Conservation (phyloP, 2,329 filamentous ascomycete genomes). For the Mariannaea sp. region DNA sequence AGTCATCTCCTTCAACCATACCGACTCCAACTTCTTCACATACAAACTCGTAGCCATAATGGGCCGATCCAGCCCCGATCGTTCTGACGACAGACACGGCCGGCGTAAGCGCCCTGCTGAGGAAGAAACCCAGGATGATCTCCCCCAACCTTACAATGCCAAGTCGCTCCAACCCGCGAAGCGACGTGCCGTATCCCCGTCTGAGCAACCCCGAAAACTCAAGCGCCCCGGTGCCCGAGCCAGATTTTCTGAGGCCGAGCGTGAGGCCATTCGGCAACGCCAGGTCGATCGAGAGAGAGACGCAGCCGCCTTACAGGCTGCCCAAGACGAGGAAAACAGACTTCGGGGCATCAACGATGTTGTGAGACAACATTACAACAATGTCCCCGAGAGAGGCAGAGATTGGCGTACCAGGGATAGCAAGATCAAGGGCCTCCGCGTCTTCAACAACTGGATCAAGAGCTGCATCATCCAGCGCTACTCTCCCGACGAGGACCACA, state of each 20-base stretch:
- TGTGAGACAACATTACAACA: constrained; percentile 93
- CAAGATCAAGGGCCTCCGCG: constrained; percentile 90
- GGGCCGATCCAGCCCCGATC: constrained; percentile 25
- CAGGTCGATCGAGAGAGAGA: constrained; percentile 61
- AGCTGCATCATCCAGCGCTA: constrained; percentile 97
- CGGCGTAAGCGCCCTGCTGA: constrained; percentile 43
- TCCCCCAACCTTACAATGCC: constrained; percentile 66
- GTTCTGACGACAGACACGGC: constrained; percentile 27
- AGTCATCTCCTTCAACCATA: background rate
- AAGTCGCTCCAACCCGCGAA: constrained; percentile 62
- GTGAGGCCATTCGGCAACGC: constrained; percentile 68
- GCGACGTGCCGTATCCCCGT: constrained; percentile 60
- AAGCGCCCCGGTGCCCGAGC: constrained; percentile 71
- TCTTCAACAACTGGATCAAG: constrained; percentile 99
- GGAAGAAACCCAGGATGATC: constrained; percentile 48
- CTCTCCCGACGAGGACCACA: constrained; percentile 76
- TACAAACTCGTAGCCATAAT: constrained; percentile 11
- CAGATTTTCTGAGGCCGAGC: constrained; percentile 69
- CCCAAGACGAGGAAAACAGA: constrained; percentile 46
- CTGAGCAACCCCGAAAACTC: constrained; percentile 64
- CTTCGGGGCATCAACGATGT: constrained; percentile 73
- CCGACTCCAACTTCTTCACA: background rate
- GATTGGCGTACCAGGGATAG: constrained; percentile 95
- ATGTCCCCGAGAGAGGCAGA: constrained; percentile 87
- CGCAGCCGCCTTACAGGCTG: constrained; percentile 43